Percentiles rank a stretch among this genome's conserved stretches.
phyloP scores from a whole-genome alignment of 2,329 filamentous ascomycete species.

The Aspergillus sp. region DNA sequence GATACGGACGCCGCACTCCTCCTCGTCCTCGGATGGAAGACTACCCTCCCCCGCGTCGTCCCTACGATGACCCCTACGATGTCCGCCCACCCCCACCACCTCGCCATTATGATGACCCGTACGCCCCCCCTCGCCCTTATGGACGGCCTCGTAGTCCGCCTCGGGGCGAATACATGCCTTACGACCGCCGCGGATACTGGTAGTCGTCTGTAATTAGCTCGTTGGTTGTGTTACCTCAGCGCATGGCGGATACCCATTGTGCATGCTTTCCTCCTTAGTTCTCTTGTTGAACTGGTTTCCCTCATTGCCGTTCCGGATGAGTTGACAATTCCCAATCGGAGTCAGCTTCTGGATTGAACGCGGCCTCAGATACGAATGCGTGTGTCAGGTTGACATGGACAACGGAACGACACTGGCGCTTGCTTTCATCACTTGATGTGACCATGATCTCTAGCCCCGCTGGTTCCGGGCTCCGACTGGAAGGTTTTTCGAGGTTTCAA shows the following conservation, averaged over 20 bases:
- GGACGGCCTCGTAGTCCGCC: constrained; percentile 50
- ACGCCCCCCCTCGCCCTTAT: constrained; percentile 59
- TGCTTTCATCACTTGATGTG: constrained; percentile 9
- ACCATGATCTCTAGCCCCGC: constrained; percentile 12
- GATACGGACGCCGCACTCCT: constrained; percentile 76
- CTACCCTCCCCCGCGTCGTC: constrained; percentile 63
- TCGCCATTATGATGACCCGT: constrained; percentile 59
- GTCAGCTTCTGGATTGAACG: constrained; percentile 3
- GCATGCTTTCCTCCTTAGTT: constrained; percentile 14
- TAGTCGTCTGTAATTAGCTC: constrained; percentile 30
- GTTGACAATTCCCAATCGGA: not conserved
- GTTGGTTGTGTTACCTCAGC: constrained; percentile 19
- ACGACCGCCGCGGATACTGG: constrained; percentile 50
- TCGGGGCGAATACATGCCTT: constrained; percentile 43
- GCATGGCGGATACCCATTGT: constrained; percentile 29
- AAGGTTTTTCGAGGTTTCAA: not conserved
- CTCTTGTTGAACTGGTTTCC: constrained; percentile 6
- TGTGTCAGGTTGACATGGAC: not conserved
- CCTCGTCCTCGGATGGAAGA: constrained; percentile 77
- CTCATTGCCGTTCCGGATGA: constrained; percentile 7
- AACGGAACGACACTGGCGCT: constrained; percentile 1
- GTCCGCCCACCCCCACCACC: constrained; percentile 54
- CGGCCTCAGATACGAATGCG: constrained; percentile 3
- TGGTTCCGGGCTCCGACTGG: constrained; percentile 2
- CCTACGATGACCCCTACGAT: constrained; percentile 64